phyloP scores from a whole-genome alignment of 805 yeast species.

The Candida piceae region DNA sequence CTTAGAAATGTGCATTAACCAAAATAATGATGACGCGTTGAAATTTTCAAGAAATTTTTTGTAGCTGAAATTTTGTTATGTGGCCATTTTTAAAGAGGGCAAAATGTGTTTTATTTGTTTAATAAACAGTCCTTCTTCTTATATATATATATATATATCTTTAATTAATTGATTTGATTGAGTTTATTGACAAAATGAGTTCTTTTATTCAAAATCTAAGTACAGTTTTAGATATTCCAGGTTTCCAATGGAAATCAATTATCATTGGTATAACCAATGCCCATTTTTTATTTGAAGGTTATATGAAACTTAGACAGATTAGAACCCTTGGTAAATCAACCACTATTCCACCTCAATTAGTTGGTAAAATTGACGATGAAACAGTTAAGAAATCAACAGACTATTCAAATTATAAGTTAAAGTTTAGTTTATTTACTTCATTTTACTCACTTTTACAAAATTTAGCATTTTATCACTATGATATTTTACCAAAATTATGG shows the following conservation, averaged over 20 bases:
- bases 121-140: too few relatives aligned
- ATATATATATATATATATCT: too few relatives aligned
- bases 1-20: too few relatives aligned
- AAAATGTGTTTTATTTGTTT: too few relatives aligned
- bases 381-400: slow-evolving; percentile 73
- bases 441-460: slow-evolving; percentile 50
- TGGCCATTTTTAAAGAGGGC: too few relatives aligned
- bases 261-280: slow-evolving; percentile 71
- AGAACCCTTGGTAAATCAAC: slow-evolving; percentile 46
- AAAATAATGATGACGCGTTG: too few relatives aligned
- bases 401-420: slow-evolving; percentile 75
- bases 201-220: slow-evolving; percentile 36
- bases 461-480: slow-evolving; percentile 50
- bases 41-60: too few relatives aligned
- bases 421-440: slow-evolving; percentile 56
- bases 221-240: slow-evolving; percentile 55
- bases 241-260: slow-evolving; percentile 74
- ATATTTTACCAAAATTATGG: slow-evolving; percentile 66
- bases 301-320: slow-evolving; percentile 74
- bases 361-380: slow-evolving; percentile 61
- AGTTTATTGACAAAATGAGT: slow-evolving; percentile 20
- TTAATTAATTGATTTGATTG: too few relatives aligned
- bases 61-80: too few relatives aligned
- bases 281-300: slow-evolving; percentile 70
- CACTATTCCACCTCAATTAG: slow-evolving; percentile 63